These are phyloP conservation scores for Camelina sativa DNA, from an alignment of 345 rosid species.

Conservation along the genomic window DNA sequence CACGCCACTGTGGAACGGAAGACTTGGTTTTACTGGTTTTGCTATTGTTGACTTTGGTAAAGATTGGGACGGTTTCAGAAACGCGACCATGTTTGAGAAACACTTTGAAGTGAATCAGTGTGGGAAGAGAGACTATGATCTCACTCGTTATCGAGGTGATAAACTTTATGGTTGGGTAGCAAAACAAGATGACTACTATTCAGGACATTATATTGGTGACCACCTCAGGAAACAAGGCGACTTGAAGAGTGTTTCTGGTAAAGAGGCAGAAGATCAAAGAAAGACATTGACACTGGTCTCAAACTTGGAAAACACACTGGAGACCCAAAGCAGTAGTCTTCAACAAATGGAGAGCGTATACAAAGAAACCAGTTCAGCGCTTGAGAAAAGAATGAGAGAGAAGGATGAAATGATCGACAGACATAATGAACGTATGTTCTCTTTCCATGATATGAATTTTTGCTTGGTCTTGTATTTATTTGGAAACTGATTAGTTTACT, in stretches of 20 bases:
- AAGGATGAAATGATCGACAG: slow-evolving; percentile 56
- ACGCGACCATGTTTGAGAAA: slow-evolving; percentile 66
- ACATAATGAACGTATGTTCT: slow-evolving; percentile 62
- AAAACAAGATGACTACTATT: slow-evolving; percentile 56
- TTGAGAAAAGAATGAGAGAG: slow-evolving; percentile 45
- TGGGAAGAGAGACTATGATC: slow-evolving; percentile 59
- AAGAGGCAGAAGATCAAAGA: slow-evolving; percentile 56
- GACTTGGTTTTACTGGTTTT: slow-evolving; percentile 63
- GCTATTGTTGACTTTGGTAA: slow-evolving; percentile 68
- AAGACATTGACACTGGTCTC: slow-evolving; percentile 51
- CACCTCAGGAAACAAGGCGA: slow-evolving; percentile 61
- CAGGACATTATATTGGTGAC: slow-evolving; percentile 46
- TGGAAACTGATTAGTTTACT: slow-evolving; percentile 19
- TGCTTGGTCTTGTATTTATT: slow-evolving; percentile 16
- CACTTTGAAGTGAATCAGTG: slow-evolving; percentile 46
- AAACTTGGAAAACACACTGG: slow-evolving; percentile 52
- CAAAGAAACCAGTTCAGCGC: slow-evolving; percentile 44
- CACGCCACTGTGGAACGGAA: slow-evolving; percentile 58
- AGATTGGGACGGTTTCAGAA: slow-evolving; percentile 67
- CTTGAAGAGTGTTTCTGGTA: slow-evolving; percentile 59
- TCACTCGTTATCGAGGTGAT: slow-evolving; percentile 41
- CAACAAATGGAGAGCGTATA: slow-evolving; percentile 57
- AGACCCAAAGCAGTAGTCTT: slow-evolving; percentile 48
- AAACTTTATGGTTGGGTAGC: slow-evolving; percentile 81
- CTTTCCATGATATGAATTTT: background rate